Conservation (phyloP, 179 eudicot species). For the Camellia oleifera region DNA sequence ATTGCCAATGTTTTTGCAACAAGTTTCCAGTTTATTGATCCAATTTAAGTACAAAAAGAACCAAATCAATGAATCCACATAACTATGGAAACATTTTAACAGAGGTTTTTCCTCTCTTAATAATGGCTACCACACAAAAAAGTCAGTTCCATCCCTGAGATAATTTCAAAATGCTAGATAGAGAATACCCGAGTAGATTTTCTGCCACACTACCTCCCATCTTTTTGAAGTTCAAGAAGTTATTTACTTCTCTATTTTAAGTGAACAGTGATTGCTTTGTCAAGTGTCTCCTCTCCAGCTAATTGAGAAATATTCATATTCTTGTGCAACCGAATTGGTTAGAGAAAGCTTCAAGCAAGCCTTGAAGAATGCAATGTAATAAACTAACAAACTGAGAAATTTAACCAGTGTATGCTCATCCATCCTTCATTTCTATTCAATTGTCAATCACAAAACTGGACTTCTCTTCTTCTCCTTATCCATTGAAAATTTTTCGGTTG, state of each 20-base stretch:
- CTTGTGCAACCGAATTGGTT: conserved; percentile 10
- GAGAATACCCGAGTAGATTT: not conserved
- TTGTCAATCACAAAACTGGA: not conserved
- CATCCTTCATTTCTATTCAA: conserved; percentile 1
- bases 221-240: not conserved
- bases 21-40: not conserved
- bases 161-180: not conserved
- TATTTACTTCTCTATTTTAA: not conserved
- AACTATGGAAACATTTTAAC: not conserved
- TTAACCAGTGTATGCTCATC: not conserved
- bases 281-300: not conserved
- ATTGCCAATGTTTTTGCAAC: not conserved
- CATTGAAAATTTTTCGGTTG: conserved; percentile 57
- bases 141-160: not conserved
- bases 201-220: not conserved
- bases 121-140: not conserved
- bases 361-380: not conserved
- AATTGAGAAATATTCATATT: not conserved
- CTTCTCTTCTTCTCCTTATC: conserved; percentile 39
- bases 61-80: not conserved
- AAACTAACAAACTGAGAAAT: not conserved
- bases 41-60: conserved; percentile 2
- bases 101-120: not conserved
- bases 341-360: conserved; percentile 9
- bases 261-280: not conserved